Conservation (phyloP, 805 yeast species). For the Candida alai region DNA sequence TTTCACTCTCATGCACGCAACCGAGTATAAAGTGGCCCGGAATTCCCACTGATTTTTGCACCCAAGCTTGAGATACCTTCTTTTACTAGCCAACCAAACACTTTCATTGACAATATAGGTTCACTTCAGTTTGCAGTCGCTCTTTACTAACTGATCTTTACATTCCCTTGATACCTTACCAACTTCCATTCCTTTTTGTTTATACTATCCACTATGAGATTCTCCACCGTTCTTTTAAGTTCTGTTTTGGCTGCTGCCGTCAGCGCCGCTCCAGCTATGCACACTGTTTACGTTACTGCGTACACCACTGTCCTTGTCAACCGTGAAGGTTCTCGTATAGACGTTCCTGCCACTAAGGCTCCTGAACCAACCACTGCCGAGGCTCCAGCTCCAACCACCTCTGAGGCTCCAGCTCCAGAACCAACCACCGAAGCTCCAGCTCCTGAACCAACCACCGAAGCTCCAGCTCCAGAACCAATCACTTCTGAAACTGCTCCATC, state of each 20-base stretch:
- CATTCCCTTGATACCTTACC: conserved; percentile 1
- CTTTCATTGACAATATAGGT: no score
- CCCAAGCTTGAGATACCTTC: no score
- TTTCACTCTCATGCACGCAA: no score
- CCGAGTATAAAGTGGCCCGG: no score
- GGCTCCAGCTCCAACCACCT: conserved; percentile 9
- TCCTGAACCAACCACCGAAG: conserved; percentile 6
- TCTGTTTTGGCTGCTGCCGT: conserved; percentile 15
- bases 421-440: conserved; percentile 10
- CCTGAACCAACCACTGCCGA: conserved; percentile 7
- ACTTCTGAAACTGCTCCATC: conserved; percentile 6
- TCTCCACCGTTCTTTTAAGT: conserved; percentile 10
- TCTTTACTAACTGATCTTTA: conserved; percentile 7
- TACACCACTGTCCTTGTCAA: conserved; percentile 19
- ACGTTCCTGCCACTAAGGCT: conserved; percentile 6
- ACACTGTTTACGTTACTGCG: conserved; percentile 21
- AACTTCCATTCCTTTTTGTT: conserved; percentile 7
- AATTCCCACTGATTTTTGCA: no score
- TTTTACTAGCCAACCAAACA: no score
- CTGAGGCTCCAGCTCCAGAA: conserved; percentile 10
- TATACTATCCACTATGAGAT: conserved; percentile 10
- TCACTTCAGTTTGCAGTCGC: conserved; percentile 13
- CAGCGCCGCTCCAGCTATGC: conserved; percentile 24
- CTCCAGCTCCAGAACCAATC: conserved; percentile 6
- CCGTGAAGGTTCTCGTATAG: conserved; percentile 9